Percentiles rank a stretch among this genome's conserved stretches.
Conservation (phyloP, 495 filamentous ascomycete species). For the Beverwykella pulmonaria region DNA sequence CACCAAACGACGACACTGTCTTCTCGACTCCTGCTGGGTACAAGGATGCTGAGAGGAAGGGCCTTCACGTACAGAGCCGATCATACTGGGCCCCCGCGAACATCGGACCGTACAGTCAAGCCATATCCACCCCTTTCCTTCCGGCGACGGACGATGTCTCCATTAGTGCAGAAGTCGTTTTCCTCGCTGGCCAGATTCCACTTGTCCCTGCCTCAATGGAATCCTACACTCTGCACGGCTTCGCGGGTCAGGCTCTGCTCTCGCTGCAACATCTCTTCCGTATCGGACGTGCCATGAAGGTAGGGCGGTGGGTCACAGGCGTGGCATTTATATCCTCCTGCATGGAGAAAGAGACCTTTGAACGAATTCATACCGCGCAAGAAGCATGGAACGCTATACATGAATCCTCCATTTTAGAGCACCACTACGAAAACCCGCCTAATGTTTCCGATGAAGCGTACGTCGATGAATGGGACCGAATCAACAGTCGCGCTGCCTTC, state of each 20-base stretch:
- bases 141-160: constrained; percentile 3
- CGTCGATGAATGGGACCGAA: constrained; percentile 75
- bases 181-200: constrained; percentile 89
- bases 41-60: constrained; percentile 47
- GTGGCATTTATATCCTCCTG: constrained; percentile 66
- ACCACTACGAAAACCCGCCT: too few species aligned
- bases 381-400: constrained; percentile 58
- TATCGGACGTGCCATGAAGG: constrained; percentile 71
- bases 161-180: constrained; percentile 50
- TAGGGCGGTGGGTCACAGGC: constrained; percentile 71
- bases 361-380: constrained; percentile 52
- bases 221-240: constrained; percentile 34
- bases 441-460: constrained; percentile 38
- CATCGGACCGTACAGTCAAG: constrained; percentile 96
- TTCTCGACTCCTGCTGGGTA: background rate
- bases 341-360: background rate
- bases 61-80: constrained; percentile 87
- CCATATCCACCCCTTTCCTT: constrained; percentile 62
- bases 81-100: constrained; percentile 99
- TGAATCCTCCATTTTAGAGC: background rate
- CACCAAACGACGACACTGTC: too few species aligned
- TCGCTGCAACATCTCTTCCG: constrained; percentile 89
- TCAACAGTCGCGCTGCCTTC: constrained; percentile 43
- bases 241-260: constrained; percentile 56
- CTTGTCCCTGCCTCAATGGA: constrained; percentile 83